phyloP scores from a whole-genome alignment of 192 early-diverging fungal genomes.

The Coemansia sp. region DNA sequence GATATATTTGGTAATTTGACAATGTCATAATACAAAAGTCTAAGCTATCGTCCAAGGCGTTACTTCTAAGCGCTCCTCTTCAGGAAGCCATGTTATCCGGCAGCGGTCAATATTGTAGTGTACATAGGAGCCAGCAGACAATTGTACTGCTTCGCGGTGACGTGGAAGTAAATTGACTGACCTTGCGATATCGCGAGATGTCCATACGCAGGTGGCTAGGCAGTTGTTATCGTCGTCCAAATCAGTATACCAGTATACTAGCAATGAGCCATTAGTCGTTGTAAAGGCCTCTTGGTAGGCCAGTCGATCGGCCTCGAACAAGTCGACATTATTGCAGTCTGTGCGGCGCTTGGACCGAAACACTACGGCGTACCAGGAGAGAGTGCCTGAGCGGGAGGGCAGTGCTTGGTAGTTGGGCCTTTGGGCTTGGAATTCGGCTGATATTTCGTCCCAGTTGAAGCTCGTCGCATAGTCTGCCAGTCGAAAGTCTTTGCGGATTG shows the following conservation, averaged over 20 bases:
- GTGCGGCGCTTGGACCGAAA: conserved; percentile 37
- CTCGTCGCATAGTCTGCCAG: conserved; percentile 30
- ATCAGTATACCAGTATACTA: conserved; percentile 47
- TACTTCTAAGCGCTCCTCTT: neutral
- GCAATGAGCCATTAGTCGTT: conserved; percentile 28
- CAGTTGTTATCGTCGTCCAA: conserved; percentile 43
- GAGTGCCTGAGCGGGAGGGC: neutral
- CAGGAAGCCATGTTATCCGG: conserved; percentile 19
- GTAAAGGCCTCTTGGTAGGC: conserved; percentile 45
- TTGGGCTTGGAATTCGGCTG: conserved; percentile 11
- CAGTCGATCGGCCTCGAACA: conserved; percentile 36
- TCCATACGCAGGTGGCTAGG: conserved; percentile 48
- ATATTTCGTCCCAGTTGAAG: conserved; percentile 43
- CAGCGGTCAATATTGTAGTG: conserved; percentile 40
- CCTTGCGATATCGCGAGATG: conserved; percentile 30
- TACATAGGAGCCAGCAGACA: conserved; percentile 42
- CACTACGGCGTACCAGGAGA: conserved; percentile 45
- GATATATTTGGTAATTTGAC: neutral
- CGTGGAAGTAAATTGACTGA: conserved; percentile 40
- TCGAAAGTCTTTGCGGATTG: conserved; percentile 25
- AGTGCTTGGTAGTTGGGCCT: neutral
- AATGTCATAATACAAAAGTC: neutral
- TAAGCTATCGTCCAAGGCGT: conserved; percentile 1
- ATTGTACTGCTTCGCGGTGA: conserved; percentile 25
- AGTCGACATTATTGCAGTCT: conserved; percentile 39